Evolutionary conservation across 1,139 yeast genomes (phyloP).

Genomic region (Scheffersomyces illinoinensis): DNA sequence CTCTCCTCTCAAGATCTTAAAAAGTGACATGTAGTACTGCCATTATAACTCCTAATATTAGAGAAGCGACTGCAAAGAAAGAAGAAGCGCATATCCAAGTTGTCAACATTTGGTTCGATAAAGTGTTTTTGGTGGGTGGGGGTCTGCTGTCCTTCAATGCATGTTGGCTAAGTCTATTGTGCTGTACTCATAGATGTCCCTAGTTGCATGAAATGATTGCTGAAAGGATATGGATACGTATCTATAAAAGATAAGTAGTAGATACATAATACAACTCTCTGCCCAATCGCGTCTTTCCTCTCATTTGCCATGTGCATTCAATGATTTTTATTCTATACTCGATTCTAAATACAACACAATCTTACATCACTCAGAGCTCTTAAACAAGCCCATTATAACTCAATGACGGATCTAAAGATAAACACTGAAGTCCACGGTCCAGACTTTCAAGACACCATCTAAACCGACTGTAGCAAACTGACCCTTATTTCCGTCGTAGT

Average conservation of each 20-base stretch:
- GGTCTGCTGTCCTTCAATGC: no score
- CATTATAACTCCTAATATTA: background rate
- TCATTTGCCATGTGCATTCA: background rate
- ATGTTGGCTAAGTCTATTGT: no score
- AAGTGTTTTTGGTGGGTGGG: no score
- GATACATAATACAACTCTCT: no score
- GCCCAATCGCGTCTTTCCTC: no score
- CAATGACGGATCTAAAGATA: conserved; percentile 6
- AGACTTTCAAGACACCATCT: conserved; percentile 78
- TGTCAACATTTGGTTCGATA: no score
- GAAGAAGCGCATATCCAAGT: no score
- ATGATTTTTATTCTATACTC: background rate
- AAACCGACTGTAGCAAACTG: conserved; percentile 70
- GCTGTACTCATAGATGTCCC: no score
- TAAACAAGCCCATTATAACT: background rate
- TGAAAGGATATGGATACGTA: no score
- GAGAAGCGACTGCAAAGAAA: background rate
- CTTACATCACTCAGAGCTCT: background rate
- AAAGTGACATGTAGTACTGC: background rate
- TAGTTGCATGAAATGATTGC: no score
- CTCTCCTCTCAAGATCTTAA: background rate
- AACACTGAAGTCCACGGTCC: conserved; percentile 51
- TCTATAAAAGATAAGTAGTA: no score
- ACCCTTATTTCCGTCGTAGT: conserved; percentile 29
- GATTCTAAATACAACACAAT: background rate